Conservation (phyloP, 768 basidiomycete species). For the Trametes cubensis region DNA sequence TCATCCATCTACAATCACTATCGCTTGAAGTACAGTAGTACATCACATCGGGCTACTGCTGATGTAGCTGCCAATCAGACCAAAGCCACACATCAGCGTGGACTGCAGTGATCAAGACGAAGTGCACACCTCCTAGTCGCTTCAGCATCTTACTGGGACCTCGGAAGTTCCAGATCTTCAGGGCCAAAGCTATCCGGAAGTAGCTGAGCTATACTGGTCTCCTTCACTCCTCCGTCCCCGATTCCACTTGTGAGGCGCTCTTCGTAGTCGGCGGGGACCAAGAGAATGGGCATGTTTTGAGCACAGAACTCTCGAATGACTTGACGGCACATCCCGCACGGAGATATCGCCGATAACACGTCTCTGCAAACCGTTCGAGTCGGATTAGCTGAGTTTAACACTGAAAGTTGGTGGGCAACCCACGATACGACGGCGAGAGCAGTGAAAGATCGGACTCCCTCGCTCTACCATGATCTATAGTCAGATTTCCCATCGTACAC, state of each 20-base stretch:
- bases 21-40: too few relatives aligned
- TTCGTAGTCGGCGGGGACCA: conserved; percentile 69
- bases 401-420: conserved; percentile 31
- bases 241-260: conserved; percentile 41
- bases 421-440: conserved; percentile 84
- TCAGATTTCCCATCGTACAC: too few relatives aligned
- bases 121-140: too few relatives aligned
- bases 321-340: conserved; percentile 95
- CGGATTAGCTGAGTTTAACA: too few relatives aligned
- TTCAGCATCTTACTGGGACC: not conserved
- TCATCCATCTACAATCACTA: too few relatives aligned
- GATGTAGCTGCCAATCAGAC: too few relatives aligned
- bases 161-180: conserved; percentile 65
- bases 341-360: conserved; percentile 66
- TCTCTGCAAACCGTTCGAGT: too few relatives aligned
- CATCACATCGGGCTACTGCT: too few relatives aligned
- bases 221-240: conserved; percentile 53
- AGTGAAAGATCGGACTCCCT: conserved; percentile 68
- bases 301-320: conserved; percentile 86
- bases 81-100: too few relatives aligned
- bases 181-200: conserved; percentile 91
- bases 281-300: conserved; percentile 68
- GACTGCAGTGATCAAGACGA: too few relatives aligned
- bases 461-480: conserved; percentile 55
- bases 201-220: conserved; percentile 71